Evolutionary conservation across 768 basidiomycete genomes (phyloP).

Genomic region (Tephrocybe sp.): DNA sequence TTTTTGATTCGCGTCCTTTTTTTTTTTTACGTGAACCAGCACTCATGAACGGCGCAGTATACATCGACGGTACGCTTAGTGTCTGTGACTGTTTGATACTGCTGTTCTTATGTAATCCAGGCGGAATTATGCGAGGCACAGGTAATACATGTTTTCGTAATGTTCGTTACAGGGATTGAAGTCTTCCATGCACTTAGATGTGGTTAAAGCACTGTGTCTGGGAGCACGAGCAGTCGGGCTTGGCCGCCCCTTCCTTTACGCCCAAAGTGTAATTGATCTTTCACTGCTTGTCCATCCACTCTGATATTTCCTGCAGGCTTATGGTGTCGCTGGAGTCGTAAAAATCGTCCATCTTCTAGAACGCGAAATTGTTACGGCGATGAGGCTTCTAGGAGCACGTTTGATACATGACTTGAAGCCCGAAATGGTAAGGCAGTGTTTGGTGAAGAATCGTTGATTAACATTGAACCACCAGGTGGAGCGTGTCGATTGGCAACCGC

Average conservation of each 20-base stretch:
- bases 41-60: slow-evolving; percentile 48
- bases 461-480: slow-evolving; percentile 44
- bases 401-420: slow-evolving; percentile 66
- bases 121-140: slow-evolving; percentile 75
- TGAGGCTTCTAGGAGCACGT: slow-evolving; percentile 75
- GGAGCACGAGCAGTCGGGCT: slow-evolving; percentile 88
- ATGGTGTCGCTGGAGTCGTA: slow-evolving; percentile 69
- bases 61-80: slow-evolving; percentile 68
- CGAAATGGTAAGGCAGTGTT: slow-evolving; percentile 54
- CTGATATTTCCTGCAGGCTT: slow-evolving; percentile 49
- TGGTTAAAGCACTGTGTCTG: slow-evolving; percentile 87
- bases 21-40: too few species aligned
- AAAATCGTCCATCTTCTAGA: slow-evolving; percentile 68
- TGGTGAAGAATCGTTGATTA: neutral
- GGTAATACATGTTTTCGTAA: slow-evolving; percentile 39
- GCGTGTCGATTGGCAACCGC: slow-evolving; percentile 67
- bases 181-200: slow-evolving; percentile 47
- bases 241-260: slow-evolving; percentile 85
- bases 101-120: slow-evolving; percentile 21
- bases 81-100: neutral
- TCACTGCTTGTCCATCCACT: neutral
- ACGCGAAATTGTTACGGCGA: slow-evolving; percentile 74
- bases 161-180: too few species aligned
- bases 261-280: slow-evolving; percentile 62
- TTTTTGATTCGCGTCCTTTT: neutral